Evolutionary conservation across 2,329 filamentous ascomycete genomes (phyloP), one percentile per base, ranked within the genome.

Genomic region (Aureobasidium sp.): DNA sequence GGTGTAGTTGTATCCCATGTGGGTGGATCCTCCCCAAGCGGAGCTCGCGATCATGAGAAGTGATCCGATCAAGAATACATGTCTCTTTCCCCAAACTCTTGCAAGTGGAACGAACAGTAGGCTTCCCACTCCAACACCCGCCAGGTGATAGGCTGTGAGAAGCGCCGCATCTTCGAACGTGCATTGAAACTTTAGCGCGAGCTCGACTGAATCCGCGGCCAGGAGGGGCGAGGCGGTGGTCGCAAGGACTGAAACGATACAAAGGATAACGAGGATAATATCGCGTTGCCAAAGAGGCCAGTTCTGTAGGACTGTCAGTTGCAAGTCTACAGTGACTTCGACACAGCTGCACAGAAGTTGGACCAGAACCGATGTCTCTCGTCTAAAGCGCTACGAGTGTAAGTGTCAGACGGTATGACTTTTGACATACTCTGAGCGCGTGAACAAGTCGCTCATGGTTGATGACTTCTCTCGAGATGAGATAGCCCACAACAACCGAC

Each of bases 271-370:
- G 64, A 91, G 87, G 71, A 94, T 91, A 59, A 89, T 68, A 72
- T 97, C 92, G 71, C 91, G 89, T 68, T 84, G 84, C 89, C 89
- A 93, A 64, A 96, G 74, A 26, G 91, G 88, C 92, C 91, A 97
- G 69, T 89, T 90, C 84, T 87, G 70, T 48, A 41, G 29, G 57
- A 13, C 4, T 26, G 36, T 63, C 41, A 59, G 15, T 46, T 20
- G 41, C 55, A n/a, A 63, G 10, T 62, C 41, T 57, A 63, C 17
- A 37, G 9, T 29, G 29, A 23, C n/a, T 34, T 51, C 15, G 47
- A 36, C 32, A n/a, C 36, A 20, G 47, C 17, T 36, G 47, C 17
- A 23, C 29, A 36, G n/a, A 34, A 51, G n/a, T 27, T 47, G 9
- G 29, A 34, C 29, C 6, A 9, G 47, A 23, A 13, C 29, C 29